Conservation (phyloP, 2,329 filamentous ascomycete genomes). For the Aspergillus eucalypticola region DNA sequence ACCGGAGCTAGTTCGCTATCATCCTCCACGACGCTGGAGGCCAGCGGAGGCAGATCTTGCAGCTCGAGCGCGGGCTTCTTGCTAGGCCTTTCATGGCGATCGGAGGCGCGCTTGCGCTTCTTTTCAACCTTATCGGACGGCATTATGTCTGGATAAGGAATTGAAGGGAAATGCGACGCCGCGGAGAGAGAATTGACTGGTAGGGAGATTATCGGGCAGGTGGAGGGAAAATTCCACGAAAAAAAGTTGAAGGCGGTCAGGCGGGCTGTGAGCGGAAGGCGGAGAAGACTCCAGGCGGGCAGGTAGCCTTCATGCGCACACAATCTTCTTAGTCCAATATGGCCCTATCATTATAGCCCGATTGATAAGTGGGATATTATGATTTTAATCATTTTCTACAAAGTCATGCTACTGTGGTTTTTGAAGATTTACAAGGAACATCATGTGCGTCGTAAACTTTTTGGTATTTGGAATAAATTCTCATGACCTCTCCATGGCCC, state of each 20-base stretch:
- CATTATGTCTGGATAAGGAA: conserved; percentile 27
- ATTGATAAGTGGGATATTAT: neutral
- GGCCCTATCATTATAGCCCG: too few species aligned
- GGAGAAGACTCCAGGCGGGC: conserved; percentile 12
- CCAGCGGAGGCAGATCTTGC: conserved; percentile 41
- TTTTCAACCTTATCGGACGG: conserved; percentile 43
- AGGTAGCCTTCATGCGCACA: neutral
- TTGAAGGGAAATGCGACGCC: neutral
- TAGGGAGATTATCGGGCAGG: neutral
- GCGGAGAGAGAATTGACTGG: conserved; percentile 1
- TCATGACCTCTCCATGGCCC: conserved; percentile 42
- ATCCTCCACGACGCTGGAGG: conserved; percentile 50
- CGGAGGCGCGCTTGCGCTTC: conserved; percentile 54
- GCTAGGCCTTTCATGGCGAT: conserved; percentile 46
- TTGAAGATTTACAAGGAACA: neutral
- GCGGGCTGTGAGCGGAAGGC: conserved; percentile 22
- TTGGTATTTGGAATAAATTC: conserved; percentile 37
- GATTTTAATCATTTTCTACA: neutral
- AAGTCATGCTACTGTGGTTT: neutral
- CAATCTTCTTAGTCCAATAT: too few species aligned
- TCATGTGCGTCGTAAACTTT: conserved; percentile 22
- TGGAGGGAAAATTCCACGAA: conserved; percentile 29
- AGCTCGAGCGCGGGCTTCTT: conserved; percentile 50
- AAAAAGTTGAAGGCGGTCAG: conserved; percentile 31
- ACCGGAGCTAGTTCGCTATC: conserved; percentile 51